These are phyloP conservation scores for Phytopythium aichiense DNA, from an alignment of 352 stramenopile genomes.

Conservation along the genomic window DNA sequence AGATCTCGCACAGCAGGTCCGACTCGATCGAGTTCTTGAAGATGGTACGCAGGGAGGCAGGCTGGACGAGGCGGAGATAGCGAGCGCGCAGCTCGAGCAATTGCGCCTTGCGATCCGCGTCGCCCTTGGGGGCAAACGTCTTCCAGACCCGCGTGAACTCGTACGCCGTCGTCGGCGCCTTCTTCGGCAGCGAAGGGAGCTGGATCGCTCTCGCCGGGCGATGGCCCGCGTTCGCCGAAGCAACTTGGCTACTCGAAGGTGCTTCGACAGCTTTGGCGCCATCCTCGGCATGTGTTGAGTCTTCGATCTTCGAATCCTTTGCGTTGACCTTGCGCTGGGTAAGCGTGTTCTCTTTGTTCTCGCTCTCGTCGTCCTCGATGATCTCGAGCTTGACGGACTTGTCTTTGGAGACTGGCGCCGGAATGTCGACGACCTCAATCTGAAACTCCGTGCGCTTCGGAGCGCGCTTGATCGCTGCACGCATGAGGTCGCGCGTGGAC, in stretches of 20 bases:
- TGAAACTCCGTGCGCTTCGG: slow-evolving; percentile 42
- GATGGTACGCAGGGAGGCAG: slow-evolving; percentile 28
- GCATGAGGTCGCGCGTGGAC: slow-evolving; percentile 62
- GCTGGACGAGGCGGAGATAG: slow-evolving; percentile 48
- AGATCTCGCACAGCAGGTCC: slow-evolving; percentile 70
- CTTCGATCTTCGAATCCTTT: neutral
- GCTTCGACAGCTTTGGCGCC: neutral
- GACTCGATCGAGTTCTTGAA: slow-evolving; percentile 79
- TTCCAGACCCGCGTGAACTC: slow-evolving; percentile 83
- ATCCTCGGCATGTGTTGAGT: neutral
- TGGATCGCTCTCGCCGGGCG: neutral
- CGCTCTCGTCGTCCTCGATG: slow-evolving; percentile 1
- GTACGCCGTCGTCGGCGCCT: slow-evolving; percentile 63
- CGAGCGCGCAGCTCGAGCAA: slow-evolving; percentile 35
- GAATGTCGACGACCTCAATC: slow-evolving; percentile 38
- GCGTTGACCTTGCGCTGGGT: neutral
- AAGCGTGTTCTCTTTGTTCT: slow-evolving; percentile 20
- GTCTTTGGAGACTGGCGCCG: neutral
- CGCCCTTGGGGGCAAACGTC: slow-evolving; percentile 43
- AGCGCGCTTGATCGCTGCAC: slow-evolving; percentile 60
- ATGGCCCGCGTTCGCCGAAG: neutral
- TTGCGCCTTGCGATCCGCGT: slow-evolving; percentile 18
- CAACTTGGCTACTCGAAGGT: neutral
- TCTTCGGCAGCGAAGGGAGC: slow-evolving; percentile 58
- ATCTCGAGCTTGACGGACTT: slow-evolving; percentile 3